Evolutionary conservation across 176 grass and related monocot species (phyloP).

Genomic region (Luzula sylvatica): DNA sequence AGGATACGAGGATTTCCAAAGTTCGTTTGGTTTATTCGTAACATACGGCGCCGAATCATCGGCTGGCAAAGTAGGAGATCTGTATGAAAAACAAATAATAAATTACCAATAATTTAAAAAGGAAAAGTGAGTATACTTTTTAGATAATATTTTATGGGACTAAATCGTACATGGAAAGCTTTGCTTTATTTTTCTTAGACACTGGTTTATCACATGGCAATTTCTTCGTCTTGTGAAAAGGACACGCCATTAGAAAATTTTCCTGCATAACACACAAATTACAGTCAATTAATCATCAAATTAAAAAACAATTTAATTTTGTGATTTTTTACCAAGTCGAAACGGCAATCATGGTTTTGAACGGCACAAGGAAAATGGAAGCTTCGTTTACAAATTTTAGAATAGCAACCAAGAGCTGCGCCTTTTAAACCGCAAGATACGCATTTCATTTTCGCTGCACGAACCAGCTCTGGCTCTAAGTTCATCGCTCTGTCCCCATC

Average conservation of each 20-base stretch:
- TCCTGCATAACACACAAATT: conserved; percentile 26
- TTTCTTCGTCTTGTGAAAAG: conserved; percentile 67
- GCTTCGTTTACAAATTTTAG: conserved; percentile 81
- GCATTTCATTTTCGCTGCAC: conserved; percentile 92
- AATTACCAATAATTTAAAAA: neutral
- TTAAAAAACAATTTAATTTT: too few relatives aligned
- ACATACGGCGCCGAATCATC: conserved; percentile 33
- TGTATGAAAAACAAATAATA: conserved; percentile 10
- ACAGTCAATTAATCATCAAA: too few relatives aligned
- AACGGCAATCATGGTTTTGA: conserved; percentile 54
- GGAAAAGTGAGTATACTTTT: conserved; percentile 7
- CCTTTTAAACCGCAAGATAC: conserved; percentile 80
- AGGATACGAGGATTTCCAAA: conserved; percentile 38
- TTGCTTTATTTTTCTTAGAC: conserved; percentile 43
- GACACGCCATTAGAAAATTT: conserved; percentile 84
- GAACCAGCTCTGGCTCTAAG: conserved; percentile 58
- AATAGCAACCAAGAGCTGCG: conserved; percentile 86
- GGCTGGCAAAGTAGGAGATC: conserved; percentile 26
- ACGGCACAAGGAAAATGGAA: conserved; percentile 84
- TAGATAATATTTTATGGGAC: conserved; percentile 3
- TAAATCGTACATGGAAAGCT: conserved; percentile 26
- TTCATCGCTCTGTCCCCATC: conserved; percentile 54
- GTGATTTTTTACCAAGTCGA: conserved; percentile 73
- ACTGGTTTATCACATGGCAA: conserved; percentile 69
- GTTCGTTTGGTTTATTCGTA: conserved; percentile 27